Percentiles rank a stretch among this genome's conserved stretches.
Evolutionary conservation across 2,329 filamentous ascomycete species (phyloP).

Genomic region (Colletotrichum zoysiae): DNA sequence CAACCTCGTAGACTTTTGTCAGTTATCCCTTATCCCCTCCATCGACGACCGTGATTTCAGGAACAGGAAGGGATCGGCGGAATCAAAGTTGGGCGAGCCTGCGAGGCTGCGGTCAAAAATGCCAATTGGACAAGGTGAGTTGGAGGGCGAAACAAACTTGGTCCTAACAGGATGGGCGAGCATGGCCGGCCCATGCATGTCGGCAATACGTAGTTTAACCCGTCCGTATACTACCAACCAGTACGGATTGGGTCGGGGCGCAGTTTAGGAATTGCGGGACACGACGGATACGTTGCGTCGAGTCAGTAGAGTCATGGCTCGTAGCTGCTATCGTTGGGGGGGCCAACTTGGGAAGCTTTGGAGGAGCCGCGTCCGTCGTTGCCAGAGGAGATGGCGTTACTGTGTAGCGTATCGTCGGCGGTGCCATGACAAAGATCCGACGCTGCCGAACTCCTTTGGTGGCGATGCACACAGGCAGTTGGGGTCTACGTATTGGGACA

Average conservation of each 20-base stretch:
- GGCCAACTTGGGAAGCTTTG: background rate
- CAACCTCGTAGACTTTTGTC: background rate
- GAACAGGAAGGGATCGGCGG: slow-evolving; percentile 32
- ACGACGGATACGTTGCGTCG: background rate
- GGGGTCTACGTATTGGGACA: background rate
- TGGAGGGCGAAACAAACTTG: background rate
- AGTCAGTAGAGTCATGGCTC: background rate
- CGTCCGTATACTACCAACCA: background rate
- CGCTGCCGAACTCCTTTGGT: background rate
- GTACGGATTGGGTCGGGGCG: background rate
- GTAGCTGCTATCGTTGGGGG: slow-evolving; percentile 8
- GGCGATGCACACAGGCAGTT: background rate
- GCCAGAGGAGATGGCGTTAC: background rate
- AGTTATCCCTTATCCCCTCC: too few species aligned
- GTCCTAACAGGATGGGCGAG: background rate
- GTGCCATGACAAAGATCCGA: background rate
- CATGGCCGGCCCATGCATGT: slow-evolving; percentile 18
- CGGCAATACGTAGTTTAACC: background rate
- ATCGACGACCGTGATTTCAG: slow-evolving; percentile 6
- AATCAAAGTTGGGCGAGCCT: background rate
- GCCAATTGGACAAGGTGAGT: slow-evolving; percentile 5
- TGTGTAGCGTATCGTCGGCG: slow-evolving; percentile 11
- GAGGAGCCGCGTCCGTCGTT: background rate
- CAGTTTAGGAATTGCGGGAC: background rate
- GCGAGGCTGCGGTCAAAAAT: background rate